phyloP scores from a whole-genome alignment of 345 rosid genomes.

The Eucalyptus cloeziana region DNA sequence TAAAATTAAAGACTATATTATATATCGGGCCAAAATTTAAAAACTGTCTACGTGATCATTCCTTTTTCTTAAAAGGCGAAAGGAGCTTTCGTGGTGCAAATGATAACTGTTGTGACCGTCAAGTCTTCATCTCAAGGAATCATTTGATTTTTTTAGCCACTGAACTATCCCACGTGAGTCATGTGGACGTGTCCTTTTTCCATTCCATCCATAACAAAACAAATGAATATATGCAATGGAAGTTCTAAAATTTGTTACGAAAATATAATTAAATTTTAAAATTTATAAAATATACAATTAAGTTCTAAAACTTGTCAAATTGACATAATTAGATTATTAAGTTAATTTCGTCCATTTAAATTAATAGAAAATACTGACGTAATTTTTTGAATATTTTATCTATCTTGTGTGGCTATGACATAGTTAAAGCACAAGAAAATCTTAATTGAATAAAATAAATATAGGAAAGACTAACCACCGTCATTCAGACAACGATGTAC shows the following conservation, averaged over 20 bases:
- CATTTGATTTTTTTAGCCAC: neutral
- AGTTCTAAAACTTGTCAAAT: neutral
- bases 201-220: neutral
- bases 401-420: accelerated
- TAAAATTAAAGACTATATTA: no score
- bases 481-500: no score
- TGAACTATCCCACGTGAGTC: neutral
- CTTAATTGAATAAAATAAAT: no score
- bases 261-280: accelerated
- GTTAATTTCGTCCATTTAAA: neutral
- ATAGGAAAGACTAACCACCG: no score
- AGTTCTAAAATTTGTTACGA: accelerated
- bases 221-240: accelerated
- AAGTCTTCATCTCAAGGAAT: neutral
- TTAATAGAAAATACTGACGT: accelerated
- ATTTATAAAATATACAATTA: accelerated
- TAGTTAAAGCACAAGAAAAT: no score
- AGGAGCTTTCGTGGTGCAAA: neutral
- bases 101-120: neutral
- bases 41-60: accelerated
- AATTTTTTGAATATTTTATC: no score
- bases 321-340: accelerated
- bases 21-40: accelerated
- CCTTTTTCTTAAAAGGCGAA: neutral
- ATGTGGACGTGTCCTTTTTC: neutral